phyloP scores from a whole-genome alignment of 352 stramenopile genomes.

The Pythium volutum region DNA sequence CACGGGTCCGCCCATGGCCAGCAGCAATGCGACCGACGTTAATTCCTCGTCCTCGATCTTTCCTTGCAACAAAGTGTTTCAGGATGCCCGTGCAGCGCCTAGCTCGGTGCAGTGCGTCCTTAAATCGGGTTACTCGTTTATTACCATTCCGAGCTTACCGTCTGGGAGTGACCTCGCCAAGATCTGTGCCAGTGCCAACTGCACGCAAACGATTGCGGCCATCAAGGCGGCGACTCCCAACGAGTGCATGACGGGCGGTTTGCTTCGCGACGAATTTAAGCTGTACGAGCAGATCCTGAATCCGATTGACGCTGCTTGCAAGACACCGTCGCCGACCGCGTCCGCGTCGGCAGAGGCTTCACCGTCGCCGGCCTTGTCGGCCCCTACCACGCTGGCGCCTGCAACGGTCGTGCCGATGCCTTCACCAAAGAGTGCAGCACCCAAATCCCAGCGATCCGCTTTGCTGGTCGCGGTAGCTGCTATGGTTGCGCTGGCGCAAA shows the following conservation, averaged over 20 bases:
- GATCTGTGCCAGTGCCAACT: not conserved
- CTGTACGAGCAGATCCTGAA: not conserved
- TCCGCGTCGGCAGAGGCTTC: no score
- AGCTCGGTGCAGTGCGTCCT: not conserved
- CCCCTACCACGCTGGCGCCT: no score
- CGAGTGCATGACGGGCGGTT: not conserved
- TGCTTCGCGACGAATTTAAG: not conserved
- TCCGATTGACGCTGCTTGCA: not conserved
- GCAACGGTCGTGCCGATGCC: no score
- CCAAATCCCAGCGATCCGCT: no score
- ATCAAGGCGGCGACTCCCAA: not conserved
- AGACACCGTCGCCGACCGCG: no score
- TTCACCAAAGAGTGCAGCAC: no score
- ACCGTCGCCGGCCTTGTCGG: no score
- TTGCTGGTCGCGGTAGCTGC: no score
- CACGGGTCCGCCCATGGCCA: not conserved
- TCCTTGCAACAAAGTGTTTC: not conserved
- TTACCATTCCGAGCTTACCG: not conserved
- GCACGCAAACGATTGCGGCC: not conserved
- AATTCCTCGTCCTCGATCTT: not conserved
- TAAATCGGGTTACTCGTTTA: not conserved
- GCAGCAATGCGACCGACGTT: not conserved
- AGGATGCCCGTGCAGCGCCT: not conserved
- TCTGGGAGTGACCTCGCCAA: not conserved
- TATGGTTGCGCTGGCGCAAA: no score